phyloP scores from a whole-genome alignment of 306 rosid species.

The Casuarina cunninghamiana region DNA sequence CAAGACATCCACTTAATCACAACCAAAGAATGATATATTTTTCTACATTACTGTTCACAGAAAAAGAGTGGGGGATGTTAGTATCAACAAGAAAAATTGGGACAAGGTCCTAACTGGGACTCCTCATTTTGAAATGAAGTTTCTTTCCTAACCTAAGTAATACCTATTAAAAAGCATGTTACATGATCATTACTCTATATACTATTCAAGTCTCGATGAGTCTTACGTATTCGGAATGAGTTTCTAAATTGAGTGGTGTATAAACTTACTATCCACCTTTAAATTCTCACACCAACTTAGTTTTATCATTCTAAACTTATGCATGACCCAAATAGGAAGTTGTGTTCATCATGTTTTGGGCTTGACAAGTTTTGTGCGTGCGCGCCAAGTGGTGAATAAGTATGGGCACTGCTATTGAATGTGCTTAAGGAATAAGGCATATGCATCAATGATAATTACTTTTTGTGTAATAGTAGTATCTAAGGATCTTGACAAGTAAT shows the following conservation, averaged over 20 bases:
- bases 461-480: too few species aligned
- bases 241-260: slow-evolving; percentile 20
- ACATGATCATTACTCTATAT: slow-evolving; percentile 2
- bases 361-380: too few species aligned
- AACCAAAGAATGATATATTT: slow-evolving; percentile 1
- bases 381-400: too few species aligned
- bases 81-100: background rate
- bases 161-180: slow-evolving; percentile 11
- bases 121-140: background rate
- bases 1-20: slow-evolving; percentile 8
- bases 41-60: background rate
- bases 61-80: slow-evolving; percentile 1
- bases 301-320: background rate
- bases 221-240: slow-evolving; percentile 1
- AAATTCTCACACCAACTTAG: slow-evolving; percentile 17
- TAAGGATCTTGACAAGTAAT: too few species aligned
- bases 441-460: too few species aligned
- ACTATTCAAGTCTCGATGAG: background rate
- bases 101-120: background rate
- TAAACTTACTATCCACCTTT: slow-evolving; percentile 4
- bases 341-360: background rate
- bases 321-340: background rate
- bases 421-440: too few species aligned
- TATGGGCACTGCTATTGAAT: too few species aligned
- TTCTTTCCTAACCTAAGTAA: background rate